Base-by-base conservation (phyloP, 306 rosid genomes). In the Quercus rubra region DNA sequence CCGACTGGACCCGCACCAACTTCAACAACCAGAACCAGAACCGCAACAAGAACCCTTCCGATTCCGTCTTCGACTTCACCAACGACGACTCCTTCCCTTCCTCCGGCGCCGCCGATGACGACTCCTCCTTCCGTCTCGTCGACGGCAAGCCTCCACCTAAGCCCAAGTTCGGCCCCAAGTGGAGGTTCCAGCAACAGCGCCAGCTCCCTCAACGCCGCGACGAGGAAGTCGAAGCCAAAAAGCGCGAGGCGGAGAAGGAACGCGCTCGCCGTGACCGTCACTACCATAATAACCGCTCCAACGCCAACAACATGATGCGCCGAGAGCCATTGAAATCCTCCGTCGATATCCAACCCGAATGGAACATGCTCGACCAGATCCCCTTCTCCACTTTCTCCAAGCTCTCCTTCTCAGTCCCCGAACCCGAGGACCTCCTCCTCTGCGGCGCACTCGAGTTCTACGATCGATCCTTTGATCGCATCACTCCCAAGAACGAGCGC, bases 181-280 rank as follows among this genome's bases (percentile, higher is more conserved):
- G 99, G 97, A 77, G 97, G 18, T 94, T 88, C 90, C 93, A 91
- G 80, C 97, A 91, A 55, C 97, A 84, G 13, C 76, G 89, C 0
- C 97, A 92, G 71, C 92, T 94, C 5, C 99, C 99, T 0, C 99
- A 94, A 77, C 95, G 99, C n/a, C 97, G 93, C 3, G 97, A 94
- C 30, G 99, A 92, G 54, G 97, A 94, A 69, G 97, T 94, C 1
- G 99, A 94, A 76, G 97, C 99, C 0, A 56, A 70, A 5, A 92
- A 93, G 81, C 92, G 99, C 13, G 94, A 94, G 75, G 91, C 89
- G 0, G 99, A 94, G 93, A 94, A 94, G 82, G 99, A 94, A 6
- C 80, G 97, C 4, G 93, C 99, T 0, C 97, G 97, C 69, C 91
- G 97, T 1, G 97, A 94, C 21, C 92, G 99, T 1, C 93, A 82